Percentiles rank a stretch among this genome's conserved stretches.
phyloP scores from a whole-genome alignment of 179 eudicot species.

The Patellifolia procumbens region DNA sequence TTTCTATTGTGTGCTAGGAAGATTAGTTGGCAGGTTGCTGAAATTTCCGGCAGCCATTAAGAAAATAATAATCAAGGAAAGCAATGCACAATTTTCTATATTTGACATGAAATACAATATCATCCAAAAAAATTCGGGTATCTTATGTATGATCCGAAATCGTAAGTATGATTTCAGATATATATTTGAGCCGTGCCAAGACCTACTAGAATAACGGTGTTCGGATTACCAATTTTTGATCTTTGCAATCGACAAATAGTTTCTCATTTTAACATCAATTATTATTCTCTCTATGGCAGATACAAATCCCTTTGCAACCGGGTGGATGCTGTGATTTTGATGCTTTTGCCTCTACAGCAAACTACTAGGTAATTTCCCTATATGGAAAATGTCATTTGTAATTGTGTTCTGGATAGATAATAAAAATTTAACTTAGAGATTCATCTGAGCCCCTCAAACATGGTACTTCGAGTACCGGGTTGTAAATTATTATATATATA shows the following conservation, averaged over 20 bases:
- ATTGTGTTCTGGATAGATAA: conserved; percentile 21
- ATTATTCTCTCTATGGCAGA: conserved; percentile 19
- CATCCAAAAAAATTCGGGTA: not conserved
- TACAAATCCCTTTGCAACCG: conserved; percentile 16
- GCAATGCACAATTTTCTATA: not conserved
- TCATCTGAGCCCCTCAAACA: conserved; percentile 22
- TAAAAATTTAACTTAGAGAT: conserved; percentile 16
- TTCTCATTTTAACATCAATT: not conserved
- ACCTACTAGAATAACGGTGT: not conserved
- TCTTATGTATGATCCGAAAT: not conserved
- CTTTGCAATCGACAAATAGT: not conserved
- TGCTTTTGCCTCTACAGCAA: conserved; percentile 20
- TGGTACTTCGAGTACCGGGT: conserved; percentile 24
- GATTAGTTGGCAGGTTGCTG: not conserved
- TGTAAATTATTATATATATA: conserved; percentile 34
- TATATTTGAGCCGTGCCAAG: not conserved
- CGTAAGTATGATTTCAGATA: not conserved
- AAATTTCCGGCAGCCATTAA: not conserved
- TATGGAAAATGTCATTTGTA: conserved; percentile 29
- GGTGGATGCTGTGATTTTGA: conserved; percentile 31
- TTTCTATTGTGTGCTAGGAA: not conserved
- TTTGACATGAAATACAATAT: not conserved
- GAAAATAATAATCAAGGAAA: not conserved
- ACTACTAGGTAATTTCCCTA: conserved; percentile 27
- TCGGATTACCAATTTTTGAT: not conserved